Percentiles rank a stretch among this genome's conserved stretches.
Conservation (phyloP, 2,329 filamentous ascomycete genomes). For the Aspergillus pseudoterreus region DNA sequence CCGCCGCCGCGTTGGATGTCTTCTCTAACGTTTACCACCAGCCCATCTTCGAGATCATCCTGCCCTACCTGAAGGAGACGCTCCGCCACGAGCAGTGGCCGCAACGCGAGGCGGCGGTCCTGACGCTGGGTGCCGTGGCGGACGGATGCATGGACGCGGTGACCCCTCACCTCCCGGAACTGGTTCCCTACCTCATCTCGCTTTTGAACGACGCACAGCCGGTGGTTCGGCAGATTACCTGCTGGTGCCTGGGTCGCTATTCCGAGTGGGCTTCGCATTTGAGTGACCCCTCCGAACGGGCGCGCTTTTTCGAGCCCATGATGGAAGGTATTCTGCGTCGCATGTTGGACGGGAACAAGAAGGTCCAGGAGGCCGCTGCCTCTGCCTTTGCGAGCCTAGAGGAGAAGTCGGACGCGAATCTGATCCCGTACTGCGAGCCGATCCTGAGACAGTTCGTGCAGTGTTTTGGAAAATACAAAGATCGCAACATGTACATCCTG, state of each 20-base stretch:
- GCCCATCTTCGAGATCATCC: slow-evolving; percentile 82
- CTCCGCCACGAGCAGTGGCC: slow-evolving; percentile 87
- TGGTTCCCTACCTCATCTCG: slow-evolving; percentile 85
- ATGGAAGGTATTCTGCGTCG: slow-evolving; percentile 93
- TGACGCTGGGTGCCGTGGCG: slow-evolving; percentile 89
- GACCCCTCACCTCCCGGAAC: slow-evolving; percentile 81
- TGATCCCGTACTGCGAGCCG: slow-evolving; percentile 81
- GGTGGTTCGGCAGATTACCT: slow-evolving; percentile 92
- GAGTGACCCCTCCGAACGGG: slow-evolving; percentile 61
- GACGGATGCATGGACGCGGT: slow-evolving; percentile 91
- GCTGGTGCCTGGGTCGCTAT: slow-evolving; percentile 93
- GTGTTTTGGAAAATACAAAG: slow-evolving; percentile 95
- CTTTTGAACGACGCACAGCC: slow-evolving; percentile 81
- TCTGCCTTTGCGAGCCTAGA: slow-evolving; percentile 95
- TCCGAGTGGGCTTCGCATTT: slow-evolving; percentile 86
- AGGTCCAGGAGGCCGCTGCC: slow-evolving; percentile 92
- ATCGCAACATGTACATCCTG: slow-evolving; percentile 97
- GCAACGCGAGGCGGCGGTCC: slow-evolving; percentile 86
- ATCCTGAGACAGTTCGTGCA: slow-evolving; percentile 89
- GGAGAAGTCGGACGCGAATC: slow-evolving; percentile 77
- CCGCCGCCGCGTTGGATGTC: slow-evolving; percentile 88
- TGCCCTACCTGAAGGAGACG: slow-evolving; percentile 89
- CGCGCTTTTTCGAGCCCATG: slow-evolving; percentile 85
- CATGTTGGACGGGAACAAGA: slow-evolving; percentile 97
- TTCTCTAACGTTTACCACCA: slow-evolving; percentile 87